Conservation (phyloP, 2,329 filamentous ascomycete species). For the Fusarium pseudonygamai region DNA sequence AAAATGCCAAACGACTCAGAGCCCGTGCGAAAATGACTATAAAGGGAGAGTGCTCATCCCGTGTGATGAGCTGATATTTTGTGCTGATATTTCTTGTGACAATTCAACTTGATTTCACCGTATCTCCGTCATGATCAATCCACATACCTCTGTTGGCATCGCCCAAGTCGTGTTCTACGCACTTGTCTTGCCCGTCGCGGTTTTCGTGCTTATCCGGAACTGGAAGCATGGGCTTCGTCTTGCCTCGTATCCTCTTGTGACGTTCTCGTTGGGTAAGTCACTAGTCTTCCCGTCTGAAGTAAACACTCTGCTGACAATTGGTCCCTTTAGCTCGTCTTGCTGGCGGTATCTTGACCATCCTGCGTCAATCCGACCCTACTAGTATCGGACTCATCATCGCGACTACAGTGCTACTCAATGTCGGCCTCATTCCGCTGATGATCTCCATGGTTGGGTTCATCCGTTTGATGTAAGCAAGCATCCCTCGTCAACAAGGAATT, state of each 20-base stretch:
- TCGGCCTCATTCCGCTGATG: neutral
- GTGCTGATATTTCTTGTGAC: too few species aligned
- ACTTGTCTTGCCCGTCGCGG: neutral
- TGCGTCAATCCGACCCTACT: neutral
- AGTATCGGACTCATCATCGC: neutral
- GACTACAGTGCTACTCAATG: neutral
- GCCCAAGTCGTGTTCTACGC: neutral
- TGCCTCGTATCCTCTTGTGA: neutral
- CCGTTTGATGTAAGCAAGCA: neutral
- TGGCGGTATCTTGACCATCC: neutral
- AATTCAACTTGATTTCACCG: too few species aligned
- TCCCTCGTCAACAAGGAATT: fast-evolving
- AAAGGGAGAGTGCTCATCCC: fast-evolving
- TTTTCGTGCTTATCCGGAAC: neutral
- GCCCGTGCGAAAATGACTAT: neutral
- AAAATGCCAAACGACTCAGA: neutral
- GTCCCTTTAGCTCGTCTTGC: neutral
- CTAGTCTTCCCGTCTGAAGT: fast-evolving
- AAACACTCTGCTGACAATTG: fast-evolving
- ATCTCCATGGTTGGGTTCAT: neutral
- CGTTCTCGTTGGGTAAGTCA: neutral
- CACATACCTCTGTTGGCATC: neutral
- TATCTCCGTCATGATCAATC: neutral
- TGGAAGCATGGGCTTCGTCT: neutral
- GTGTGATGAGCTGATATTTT: neutral